These are phyloP conservation scores for Ophiostoma sp. DNA, from an alignment of 2,329 filamentous ascomycete species.

Conservation along the genomic window DNA sequence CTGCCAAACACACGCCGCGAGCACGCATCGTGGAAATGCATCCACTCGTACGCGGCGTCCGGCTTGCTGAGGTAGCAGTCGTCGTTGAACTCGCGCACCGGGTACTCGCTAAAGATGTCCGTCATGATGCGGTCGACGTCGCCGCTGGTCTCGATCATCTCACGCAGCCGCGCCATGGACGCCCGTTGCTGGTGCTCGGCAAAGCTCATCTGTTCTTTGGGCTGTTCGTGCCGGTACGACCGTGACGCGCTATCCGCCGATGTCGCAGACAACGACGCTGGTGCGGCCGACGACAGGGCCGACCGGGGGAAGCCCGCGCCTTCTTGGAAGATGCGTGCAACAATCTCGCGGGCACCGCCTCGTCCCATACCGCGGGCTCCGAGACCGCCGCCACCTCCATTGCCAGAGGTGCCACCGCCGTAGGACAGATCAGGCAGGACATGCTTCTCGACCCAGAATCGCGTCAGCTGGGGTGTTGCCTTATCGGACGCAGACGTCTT, in stretches of 20 bases:
- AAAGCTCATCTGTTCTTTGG: conserved; percentile 60
- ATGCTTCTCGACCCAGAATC: conserved; percentile 71
- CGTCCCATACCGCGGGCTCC: conserved; percentile 66
- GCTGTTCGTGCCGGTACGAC: conserved; percentile 49
- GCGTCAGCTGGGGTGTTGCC: conserved; percentile 52
- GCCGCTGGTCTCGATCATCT: conserved; percentile 74
- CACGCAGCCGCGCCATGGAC: conserved; percentile 63
- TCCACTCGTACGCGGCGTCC: conserved; percentile 83
- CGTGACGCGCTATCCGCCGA: conserved; percentile 32
- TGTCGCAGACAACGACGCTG: conserved; percentile 30
- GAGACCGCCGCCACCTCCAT: conserved; percentile 50
- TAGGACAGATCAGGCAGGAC: conserved; percentile 63
- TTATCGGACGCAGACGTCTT: conserved; percentile 31
- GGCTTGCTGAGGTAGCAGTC: conserved; percentile 89
- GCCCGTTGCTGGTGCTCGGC: conserved; percentile 67
- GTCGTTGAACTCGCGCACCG: conserved; percentile 84
- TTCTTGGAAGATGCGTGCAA: conserved; percentile 71
- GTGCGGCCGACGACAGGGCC: conserved; percentile 27
- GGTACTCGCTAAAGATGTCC: conserved; percentile 82
- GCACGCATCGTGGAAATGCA: conserved; percentile 84
- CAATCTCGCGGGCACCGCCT: conserved; percentile 68
- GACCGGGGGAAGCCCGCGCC: conserved; percentile 64
- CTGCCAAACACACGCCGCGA: conserved; percentile 72
- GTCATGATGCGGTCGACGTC: conserved; percentile 73
- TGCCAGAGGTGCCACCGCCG: conserved; percentile 44